Conservation (phyloP, 345 rosid species). For the Mercurialis annua region DNA sequence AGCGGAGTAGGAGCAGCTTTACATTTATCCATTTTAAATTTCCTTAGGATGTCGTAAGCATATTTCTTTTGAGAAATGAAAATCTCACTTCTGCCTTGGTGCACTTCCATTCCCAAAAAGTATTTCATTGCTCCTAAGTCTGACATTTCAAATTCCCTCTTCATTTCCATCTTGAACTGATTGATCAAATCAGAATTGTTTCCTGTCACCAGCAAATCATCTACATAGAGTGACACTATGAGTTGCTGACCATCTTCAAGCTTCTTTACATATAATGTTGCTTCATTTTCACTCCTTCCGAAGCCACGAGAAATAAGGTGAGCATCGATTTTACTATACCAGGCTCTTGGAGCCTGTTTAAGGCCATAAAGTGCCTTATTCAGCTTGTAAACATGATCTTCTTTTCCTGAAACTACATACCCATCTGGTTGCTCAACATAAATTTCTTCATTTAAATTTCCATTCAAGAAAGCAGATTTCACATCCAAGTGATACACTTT, state of each 20-base stretch:
- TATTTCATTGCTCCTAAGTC: not conserved
- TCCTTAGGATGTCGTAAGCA: too few species aligned
- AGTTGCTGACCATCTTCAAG: not conserved
- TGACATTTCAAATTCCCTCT: not conserved
- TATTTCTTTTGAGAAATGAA: not conserved
- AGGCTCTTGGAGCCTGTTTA: too few species aligned
- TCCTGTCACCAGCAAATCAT: not conserved
- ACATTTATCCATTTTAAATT: not conserved
- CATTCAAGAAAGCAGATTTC: not conserved
- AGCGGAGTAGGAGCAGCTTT: not conserved
- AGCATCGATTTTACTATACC: not conserved
- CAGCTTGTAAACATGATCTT: not conserved
- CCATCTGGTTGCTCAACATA: not conserved
- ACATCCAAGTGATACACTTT: not conserved
- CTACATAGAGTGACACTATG: not conserved
- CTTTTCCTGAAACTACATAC: not conserved
- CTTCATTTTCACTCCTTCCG: too few species aligned
- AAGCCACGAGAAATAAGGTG: not conserved
- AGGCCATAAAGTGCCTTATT: not conserved
- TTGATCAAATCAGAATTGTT: not conserved
- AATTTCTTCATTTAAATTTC: not conserved
- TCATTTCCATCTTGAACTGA: too few species aligned
- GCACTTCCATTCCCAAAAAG: not conserved
- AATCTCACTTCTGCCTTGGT: too few species aligned
- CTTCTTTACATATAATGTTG: too few species aligned